These are phyloP conservation scores for Metschnikowia borealis DNA, from an alignment of 805 yeast genomes.

Conservation along the genomic window DNA sequence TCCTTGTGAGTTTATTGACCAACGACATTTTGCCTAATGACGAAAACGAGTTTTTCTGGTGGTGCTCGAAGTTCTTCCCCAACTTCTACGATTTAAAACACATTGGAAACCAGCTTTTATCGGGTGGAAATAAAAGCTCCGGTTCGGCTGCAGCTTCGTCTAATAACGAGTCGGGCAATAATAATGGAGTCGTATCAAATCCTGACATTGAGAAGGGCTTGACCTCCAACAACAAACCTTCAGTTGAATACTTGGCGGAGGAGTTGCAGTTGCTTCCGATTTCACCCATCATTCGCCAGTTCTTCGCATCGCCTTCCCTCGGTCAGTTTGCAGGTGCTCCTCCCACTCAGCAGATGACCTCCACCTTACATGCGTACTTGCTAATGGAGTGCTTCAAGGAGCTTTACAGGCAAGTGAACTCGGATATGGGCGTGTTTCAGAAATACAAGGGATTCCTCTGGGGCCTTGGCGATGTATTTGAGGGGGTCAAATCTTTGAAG, in stretches of 20 bases:
- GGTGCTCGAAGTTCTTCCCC: slow-evolving; percentile 74
- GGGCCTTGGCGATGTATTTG: slow-evolving; percentile 39
- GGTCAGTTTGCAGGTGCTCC: slow-evolving; percentile 21
- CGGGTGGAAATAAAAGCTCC: slow-evolving; percentile 6
- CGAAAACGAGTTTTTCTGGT: slow-evolving; percentile 71
- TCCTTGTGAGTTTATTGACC: slow-evolving; percentile 70
- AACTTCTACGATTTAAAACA: slow-evolving; percentile 76
- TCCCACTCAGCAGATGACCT: slow-evolving; percentile 36
- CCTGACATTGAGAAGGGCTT: slow-evolving; percentile 9
- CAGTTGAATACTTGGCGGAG: slow-evolving; percentile 64
- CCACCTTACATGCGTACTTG: slow-evolving; percentile 59
- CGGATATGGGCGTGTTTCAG: slow-evolving; percentile 20
- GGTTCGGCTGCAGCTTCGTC: slow-evolving; percentile 5
- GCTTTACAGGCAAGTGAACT: slow-evolving; percentile 32
- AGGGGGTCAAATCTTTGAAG: slow-evolving; percentile 5
- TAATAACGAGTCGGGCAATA: slow-evolving; percentile 1
- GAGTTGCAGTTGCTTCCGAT: slow-evolving; percentile 62
- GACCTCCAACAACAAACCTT: slow-evolving; percentile 31
- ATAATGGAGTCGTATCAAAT: not conserved
- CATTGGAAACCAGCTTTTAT: slow-evolving; percentile 36
- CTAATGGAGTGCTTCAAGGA: slow-evolving; percentile 65
- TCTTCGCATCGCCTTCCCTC: slow-evolving; percentile 22
- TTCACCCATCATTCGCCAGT: slow-evolving; percentile 44
- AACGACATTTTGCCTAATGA: slow-evolving; percentile 76
- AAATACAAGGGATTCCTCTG: slow-evolving; percentile 50